These are phyloP conservation scores for Plenodomus tracheiphilus DNA, from an alignment of 2,329 filamentous ascomycete species.

Conservation along the genomic window DNA sequence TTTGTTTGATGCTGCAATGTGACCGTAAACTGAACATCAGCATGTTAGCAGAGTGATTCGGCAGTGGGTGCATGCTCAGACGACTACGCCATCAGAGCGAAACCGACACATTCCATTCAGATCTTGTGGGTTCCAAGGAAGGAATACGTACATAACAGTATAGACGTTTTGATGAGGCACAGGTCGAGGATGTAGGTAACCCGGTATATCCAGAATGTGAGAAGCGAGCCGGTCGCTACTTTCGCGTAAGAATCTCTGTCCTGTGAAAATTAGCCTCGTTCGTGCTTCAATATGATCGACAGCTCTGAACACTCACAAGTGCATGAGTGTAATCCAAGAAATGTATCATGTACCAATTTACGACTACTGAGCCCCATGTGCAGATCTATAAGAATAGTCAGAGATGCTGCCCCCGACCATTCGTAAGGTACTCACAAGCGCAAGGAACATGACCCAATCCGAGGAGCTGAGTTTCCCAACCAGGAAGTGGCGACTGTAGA, in stretches of 20 bases:
- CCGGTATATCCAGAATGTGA: conserved; percentile 35
- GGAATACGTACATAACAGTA: conserved; percentile 29
- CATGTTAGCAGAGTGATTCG: not conserved
- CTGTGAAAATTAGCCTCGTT: conserved; percentile 5
- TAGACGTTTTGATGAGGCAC: conserved; percentile 38
- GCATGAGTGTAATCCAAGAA: conserved; percentile 26
- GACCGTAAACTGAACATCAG: conserved; percentile 26
- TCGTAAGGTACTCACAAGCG: conserved; percentile 27
- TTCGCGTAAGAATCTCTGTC: conserved; percentile 12
- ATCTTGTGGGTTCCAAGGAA: too few species aligned
- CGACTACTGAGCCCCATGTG: conserved; percentile 32
- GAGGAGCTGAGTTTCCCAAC: conserved; percentile 29
- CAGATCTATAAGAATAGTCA: conserved; percentile 24
- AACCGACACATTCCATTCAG: too few species aligned
- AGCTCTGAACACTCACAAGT: conserved; percentile 12
- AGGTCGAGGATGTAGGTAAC: conserved; percentile 33
- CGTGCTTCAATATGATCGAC: not conserved
- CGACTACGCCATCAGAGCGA: too few species aligned
- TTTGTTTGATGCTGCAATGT: conserved; percentile 32
- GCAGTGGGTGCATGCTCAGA: not conserved
- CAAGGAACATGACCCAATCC: conserved; percentile 36
- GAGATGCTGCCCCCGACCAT: not conserved
- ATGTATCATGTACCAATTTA: conserved; percentile 32
- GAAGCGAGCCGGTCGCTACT: conserved; percentile 14
- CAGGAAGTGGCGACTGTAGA: conserved; percentile 34